Evolutionary conservation across 768 basidiomycete genomes (phyloP), one percentile per base, ranked within the genome.

Genomic region (Suillus luteus): DNA sequence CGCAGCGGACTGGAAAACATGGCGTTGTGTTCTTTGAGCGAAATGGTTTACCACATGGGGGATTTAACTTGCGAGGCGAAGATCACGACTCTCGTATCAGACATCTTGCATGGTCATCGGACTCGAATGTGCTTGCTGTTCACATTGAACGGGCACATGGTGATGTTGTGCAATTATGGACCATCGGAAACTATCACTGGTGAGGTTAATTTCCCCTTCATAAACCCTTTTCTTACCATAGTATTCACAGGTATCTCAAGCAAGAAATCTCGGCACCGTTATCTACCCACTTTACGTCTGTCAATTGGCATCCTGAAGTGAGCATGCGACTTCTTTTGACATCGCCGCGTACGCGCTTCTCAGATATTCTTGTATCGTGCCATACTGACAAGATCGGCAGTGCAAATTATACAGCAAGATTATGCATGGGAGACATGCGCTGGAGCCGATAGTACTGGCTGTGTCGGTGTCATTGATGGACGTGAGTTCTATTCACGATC

Each of bases 121-220:
- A 95, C 73, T 96, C 95, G 1, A 89, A 84, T 65, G 82, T 97
- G 14, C 78, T 99, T 37, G 88, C 89, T 0, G 79, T 98, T 0
- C 98, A 95, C 94, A 80, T 95, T 38, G 89, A 91, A 71, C 77
- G 82, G 37, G 80, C 85, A 41, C 79, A 81, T 10, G 84, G 83
- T 2, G 93, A 98, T 75, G 77, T 72, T 89, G 93, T 99, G 19
- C 97, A 99, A 77, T 79, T 99, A 0, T 99, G 95, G 95, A 91
- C 93, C 1, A 93, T 84, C 8, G 88, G 92, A 37, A 99, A 99
- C 72, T 99, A 97, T 74, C 90, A 98, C 72, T 99, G 97, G 94
- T 91, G 68, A 31, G 72, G 69, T 33, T 37, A 12, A 22, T 3
- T 22, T 7, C 35, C 41, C 2, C 8, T 62, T 43, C 4, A 55